A percentile compares a stretch with the other conserved stretches of the same genome.
These are phyloP conservation scores for Actinomortierella wolfii DNA, from an alignment of 371 early-diverging fungal species.

Conservation along the genomic window DNA sequence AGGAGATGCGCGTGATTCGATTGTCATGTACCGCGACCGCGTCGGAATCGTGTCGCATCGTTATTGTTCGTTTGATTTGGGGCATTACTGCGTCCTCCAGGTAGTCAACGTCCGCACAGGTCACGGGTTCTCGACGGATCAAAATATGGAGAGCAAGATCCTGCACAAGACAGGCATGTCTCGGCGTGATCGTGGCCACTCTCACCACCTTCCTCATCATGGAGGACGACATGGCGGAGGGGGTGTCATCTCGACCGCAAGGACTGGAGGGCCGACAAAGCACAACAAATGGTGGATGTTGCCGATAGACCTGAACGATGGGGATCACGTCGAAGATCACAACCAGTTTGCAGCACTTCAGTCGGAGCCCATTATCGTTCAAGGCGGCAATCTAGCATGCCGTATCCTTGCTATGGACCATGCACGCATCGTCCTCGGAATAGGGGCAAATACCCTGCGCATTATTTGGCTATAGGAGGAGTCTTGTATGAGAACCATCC, in stretches of 20 bases:
- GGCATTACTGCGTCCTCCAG: slow-evolving; percentile 27
- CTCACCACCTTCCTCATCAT: no score
- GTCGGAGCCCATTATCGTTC: slow-evolving; percentile 7
- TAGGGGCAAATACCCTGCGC: slow-evolving; percentile 26
- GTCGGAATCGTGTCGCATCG: slow-evolving; percentile 33
- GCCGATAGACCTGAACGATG: neutral
- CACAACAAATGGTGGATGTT: neutral
- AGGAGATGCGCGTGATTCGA: slow-evolving; percentile 33
- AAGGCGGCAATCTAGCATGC: slow-evolving; percentile 19
- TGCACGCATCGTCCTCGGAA: slow-evolving; percentile 35
- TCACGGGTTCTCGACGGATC: neutral
- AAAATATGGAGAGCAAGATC: slow-evolving; percentile 2
- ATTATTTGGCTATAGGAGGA: slow-evolving; percentile 17
- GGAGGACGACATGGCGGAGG: slow-evolving; percentile 3
- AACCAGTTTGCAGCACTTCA: slow-evolving; percentile 9
- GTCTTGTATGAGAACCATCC: no score
- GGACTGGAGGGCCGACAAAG: no score
- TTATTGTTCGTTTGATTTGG: slow-evolving; percentile 19
- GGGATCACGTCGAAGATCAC: slow-evolving; percentile 9
- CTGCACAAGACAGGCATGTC: no score
- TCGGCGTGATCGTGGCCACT: no score
- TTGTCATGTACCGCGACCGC: slow-evolving; percentile 33
- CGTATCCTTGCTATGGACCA: slow-evolving; percentile 35
- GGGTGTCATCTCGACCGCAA: neutral
- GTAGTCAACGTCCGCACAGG: slow-evolving; percentile 6